Evolutionary conservation across 2,329 filamentous ascomycete species (phyloP), one percentile per base, ranked within the genome.

Genomic region (Aureobasidium namibiae): DNA sequence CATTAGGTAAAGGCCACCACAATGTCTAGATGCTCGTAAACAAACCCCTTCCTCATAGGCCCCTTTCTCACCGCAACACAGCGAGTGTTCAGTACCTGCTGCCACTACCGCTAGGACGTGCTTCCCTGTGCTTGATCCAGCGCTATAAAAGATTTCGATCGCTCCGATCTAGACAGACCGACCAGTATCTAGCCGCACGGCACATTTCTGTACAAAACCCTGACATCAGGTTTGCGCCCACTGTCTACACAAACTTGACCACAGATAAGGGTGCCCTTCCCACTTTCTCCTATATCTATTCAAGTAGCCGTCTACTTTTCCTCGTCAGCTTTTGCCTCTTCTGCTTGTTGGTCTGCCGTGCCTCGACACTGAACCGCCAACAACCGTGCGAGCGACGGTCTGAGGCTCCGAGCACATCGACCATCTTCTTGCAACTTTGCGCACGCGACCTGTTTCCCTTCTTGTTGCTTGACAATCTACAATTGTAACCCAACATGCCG

Each of bases 201-300:
- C 34, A 46, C 31, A 46, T 57, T 57, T 39, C 23, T 46, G 41
- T 57, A 38, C 42, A 46, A 56, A 57, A 48, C 54, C 54, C 31
- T 57, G 42, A 46, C 31, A 48, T 48, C 54, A 46, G 53, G 53
- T 33, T 34, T 36, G 41, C 53, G 34, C 39, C 38, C 26, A 44
- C 16, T 46, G 41, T 42, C 4, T 4, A 8, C 26, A 31, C 26
- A 42, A 39, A 26, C 16, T 39, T 41, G 24, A 26, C 13, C 29
- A 44, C 34, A 57, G 54, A 57, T 57, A 57, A 57, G 54, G 34
- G 18, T 13, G n/a, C 2, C 13, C 23, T 29, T 38, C 42, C 31
- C 38, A 46, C 23, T 48, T 44, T 56, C 42, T 36, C 39, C 39
- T 59, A 56, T 29, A 59, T 50, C 24, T 60, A 44, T 45, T 29